Conservation (phyloP, 1,284 basidiomycete genomes). For the Macrocystidia cucumis region DNA sequence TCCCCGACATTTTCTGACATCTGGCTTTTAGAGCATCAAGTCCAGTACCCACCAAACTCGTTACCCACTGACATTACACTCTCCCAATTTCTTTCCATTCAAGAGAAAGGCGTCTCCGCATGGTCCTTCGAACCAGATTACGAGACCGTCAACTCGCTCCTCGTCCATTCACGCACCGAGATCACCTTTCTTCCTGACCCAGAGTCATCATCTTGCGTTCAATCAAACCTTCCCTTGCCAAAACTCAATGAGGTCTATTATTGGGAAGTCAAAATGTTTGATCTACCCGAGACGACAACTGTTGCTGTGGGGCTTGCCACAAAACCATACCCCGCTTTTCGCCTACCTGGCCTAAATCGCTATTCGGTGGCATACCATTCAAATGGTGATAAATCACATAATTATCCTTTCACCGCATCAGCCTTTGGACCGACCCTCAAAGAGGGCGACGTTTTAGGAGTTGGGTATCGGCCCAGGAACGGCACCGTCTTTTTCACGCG, state of each 20-base stretch:
- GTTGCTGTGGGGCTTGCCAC: slow-evolving; percentile 89
- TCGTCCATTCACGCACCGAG: slow-evolving; percentile 91
- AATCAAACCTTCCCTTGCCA: slow-evolving; percentile 90
- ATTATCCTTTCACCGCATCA: slow-evolving; percentile 89
- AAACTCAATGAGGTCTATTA: slow-evolving; percentile 98
- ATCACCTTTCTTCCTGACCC: slow-evolving; percentile 95
- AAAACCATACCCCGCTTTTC: slow-evolving; percentile 91
- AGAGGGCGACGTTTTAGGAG: slow-evolving; percentile 91
- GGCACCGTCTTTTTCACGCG: slow-evolving; percentile 97
- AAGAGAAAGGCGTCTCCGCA: slow-evolving; percentile 95
- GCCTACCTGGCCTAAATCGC: slow-evolving; percentile 83
- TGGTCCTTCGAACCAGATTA: slow-evolving; percentile 98
- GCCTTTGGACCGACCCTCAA: slow-evolving; percentile 83
- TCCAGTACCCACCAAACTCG: slow-evolving; percentile 89
- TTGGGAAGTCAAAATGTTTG: slow-evolving; percentile 97
- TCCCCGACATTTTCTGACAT: slow-evolving; percentile 4
- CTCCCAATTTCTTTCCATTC: slow-evolving; percentile 94
- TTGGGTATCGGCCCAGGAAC: slow-evolving; percentile 88
- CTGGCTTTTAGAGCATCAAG: slow-evolving; percentile 66
- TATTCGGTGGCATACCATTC: slow-evolving; percentile 97
- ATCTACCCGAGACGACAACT: slow-evolving; percentile 78
- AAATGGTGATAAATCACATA: slow-evolving; percentile 95
- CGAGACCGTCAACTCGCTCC: slow-evolving; percentile 83
- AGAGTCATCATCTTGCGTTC: slow-evolving; percentile 85
- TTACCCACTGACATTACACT: slow-evolving; percentile 93